These are phyloP conservation scores for Mucor racemosus DNA, from an alignment of 371 early-diverging fungal genomes.

Conservation along the genomic window DNA sequence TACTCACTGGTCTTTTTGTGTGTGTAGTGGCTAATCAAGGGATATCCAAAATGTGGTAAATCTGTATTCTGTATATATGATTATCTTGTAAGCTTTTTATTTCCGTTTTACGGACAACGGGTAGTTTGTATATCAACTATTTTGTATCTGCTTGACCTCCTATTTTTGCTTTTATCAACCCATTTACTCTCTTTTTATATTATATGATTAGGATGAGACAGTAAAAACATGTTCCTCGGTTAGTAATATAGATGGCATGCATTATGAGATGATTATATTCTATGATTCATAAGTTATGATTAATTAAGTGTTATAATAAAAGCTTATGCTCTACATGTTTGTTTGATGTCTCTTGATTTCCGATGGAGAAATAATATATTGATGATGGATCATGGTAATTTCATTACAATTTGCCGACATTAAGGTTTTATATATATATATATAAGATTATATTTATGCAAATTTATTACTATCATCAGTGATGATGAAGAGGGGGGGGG, in stretches of 20 bases:
- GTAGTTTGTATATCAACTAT: constrained; percentile 16
- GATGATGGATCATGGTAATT: too few relatives aligned
- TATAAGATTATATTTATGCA: background rate
- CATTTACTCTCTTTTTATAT: background rate
- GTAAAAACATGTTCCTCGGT: constrained; percentile 16
- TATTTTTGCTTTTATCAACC: background rate
- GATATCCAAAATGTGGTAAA: background rate
- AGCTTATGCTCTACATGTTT: constrained; percentile 7
- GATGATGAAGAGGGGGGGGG: background rate
- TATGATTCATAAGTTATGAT: too few relatives aligned
- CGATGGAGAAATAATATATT: constrained; percentile 12
- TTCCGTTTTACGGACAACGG: constrained; percentile 21
- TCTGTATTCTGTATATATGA: constrained; percentile 14
- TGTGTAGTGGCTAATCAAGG: background rate
- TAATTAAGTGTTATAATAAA: background rate
- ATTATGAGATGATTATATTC: background rate
- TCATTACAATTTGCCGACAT: constrained; percentile 8
- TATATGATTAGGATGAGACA: background rate
- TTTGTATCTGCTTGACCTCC: background rate
- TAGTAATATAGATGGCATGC: background rate
- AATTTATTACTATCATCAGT: background rate
- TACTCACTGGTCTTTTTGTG: constrained; percentile 2
- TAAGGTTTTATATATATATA: background rate
- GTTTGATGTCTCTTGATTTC: constrained; percentile 15
- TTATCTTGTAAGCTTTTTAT: constrained; percentile 4